phyloP scores from a whole-genome alignment of 805 yeast genomes.

The Candida endomychidarum region DNA sequence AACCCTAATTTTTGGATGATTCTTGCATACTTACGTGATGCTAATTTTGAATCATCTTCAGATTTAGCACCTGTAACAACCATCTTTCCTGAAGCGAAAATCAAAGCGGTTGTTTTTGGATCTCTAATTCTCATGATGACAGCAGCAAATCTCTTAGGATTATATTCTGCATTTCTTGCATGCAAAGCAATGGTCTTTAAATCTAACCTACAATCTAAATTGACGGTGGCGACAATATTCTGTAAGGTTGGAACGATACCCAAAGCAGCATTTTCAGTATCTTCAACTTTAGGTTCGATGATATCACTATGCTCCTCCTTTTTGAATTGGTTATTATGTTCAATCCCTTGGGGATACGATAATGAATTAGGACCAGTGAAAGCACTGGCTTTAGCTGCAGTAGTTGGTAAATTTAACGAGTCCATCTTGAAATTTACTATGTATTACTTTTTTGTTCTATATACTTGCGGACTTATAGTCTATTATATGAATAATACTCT shows the following conservation, averaged over 20 bases:
- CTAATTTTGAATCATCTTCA: conserved; percentile 97
- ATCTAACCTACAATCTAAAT: conserved; percentile 92
- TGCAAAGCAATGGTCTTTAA: conserved; percentile 96
- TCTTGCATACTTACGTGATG: conserved; percentile 96
- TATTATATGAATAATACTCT: conserved; percentile 8
- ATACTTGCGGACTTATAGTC: conserved; percentile 7
- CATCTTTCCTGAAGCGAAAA: conserved; percentile 98
- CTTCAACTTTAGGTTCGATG: conserved; percentile 42
- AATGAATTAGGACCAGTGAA: conserved; percentile 68
- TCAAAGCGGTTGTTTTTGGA: conserved; percentile 96
- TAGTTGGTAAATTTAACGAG: conserved; percentile 71
- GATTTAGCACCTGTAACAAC: conserved; percentile 99
- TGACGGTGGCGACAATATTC: conserved; percentile 97
- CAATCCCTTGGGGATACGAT: conserved; percentile 57
- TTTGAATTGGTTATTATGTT: conserved; percentile 14
- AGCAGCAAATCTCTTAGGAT: conserved; percentile 98
- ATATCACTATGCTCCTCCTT: conserved; percentile 20
- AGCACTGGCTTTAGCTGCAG: conserved; percentile 73
- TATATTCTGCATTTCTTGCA: conserved; percentile 98
- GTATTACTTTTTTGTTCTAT: conserved; percentile 11
- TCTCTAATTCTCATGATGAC: conserved; percentile 99
- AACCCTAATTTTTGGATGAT: conserved; percentile 97
- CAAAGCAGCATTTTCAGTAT: conserved; percentile 75
- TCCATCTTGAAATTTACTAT: conserved; percentile 48
- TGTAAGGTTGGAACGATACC: conserved; percentile 96